A percentile compares a stretch with the other conserved stretches of the same genome.
phyloP scores from a whole-genome alignment of 208 protist species.

The Trypanosoma grayi region DNA sequence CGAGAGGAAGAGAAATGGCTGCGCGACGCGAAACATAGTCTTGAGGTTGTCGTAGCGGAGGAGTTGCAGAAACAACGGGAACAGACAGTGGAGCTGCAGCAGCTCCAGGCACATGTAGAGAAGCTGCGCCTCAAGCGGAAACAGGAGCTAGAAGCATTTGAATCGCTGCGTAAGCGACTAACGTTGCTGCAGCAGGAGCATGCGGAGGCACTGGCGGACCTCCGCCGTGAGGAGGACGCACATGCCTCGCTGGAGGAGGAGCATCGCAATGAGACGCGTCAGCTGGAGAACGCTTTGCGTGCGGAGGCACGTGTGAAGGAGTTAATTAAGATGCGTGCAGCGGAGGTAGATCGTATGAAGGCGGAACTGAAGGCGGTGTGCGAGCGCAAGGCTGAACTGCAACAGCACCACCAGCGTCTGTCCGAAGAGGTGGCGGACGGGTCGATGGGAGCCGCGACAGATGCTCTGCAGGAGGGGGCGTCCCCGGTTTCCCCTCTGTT shows the following conservation, averaged over 20 bases:
- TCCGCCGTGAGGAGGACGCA: constrained; percentile 12
- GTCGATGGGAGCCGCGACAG: background rate
- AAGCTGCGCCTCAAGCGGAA: constrained; percentile 10
- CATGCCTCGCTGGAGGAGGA: constrained; percentile 15
- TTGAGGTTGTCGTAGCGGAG: constrained; percentile 48
- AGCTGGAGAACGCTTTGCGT: background rate
- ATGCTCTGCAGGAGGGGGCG: background rate
- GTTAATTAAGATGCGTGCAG: background rate
- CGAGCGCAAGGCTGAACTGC: constrained; percentile 3
- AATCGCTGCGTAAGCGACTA: constrained; percentile 11
- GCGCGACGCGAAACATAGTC: constrained; percentile 32
- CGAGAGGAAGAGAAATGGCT: constrained; percentile 26
- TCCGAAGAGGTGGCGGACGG: constrained; percentile 1
- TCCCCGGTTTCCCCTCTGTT: background rate
- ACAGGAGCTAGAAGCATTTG: constrained; percentile 24
- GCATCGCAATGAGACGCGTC: constrained; percentile 5
- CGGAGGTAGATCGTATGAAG: constrained; percentile 5
- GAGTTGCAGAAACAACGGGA: constrained; percentile 24
- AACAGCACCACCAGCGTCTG: constrained; percentile 14
- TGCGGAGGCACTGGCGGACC: constrained; percentile 20
- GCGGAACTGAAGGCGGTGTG: constrained; percentile 21
- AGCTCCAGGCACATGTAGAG: background rate
- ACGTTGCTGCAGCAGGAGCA: constrained; percentile 21
- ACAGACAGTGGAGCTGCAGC: constrained; percentile 13
- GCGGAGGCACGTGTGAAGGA: constrained; percentile 16